Evolutionary conservation across 2,329 filamentous ascomycete species (phyloP).

Genomic region (Leptosphaerulina australis): DNA sequence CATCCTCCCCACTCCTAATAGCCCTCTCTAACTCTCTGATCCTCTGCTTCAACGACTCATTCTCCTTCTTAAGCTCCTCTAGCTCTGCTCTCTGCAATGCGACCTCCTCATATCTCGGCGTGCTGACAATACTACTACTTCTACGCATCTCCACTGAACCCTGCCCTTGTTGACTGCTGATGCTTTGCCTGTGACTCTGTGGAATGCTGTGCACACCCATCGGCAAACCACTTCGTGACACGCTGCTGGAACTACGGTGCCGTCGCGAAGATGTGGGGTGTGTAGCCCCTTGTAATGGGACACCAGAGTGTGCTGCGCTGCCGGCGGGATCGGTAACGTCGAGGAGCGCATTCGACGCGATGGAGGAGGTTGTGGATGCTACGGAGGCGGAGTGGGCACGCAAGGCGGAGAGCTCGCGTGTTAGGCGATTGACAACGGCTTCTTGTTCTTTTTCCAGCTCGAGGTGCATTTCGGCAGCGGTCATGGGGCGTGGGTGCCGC

Average conservation of each 20-base stretch:
- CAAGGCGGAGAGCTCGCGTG: slow-evolving; percentile 84
- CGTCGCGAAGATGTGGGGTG: slow-evolving; percentile 62
- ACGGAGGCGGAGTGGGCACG: slow-evolving; percentile 70
- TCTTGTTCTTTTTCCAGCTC: slow-evolving; percentile 96
- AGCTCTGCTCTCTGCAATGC: slow-evolving; percentile 54
- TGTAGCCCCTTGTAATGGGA: slow-evolving; percentile 53
- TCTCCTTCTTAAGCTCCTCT: slow-evolving; percentile 58
- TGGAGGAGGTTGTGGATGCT: slow-evolving; percentile 64
- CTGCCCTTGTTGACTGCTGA: slow-evolving; percentile 18
- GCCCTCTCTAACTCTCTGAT: slow-evolving; percentile 56
- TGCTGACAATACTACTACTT: slow-evolving; percentile 46
- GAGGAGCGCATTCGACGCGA: slow-evolving; percentile 56
- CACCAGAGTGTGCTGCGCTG: slow-evolving; percentile 50
- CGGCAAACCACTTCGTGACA: slow-evolving; percentile 50
- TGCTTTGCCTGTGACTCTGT: slow-evolving; percentile 44
- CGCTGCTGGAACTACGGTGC: slow-evolving; percentile 62
- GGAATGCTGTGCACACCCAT: slow-evolving; percentile 32
- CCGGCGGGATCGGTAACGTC: slow-evolving; percentile 53
- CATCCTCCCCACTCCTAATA: slow-evolving; percentile 38
- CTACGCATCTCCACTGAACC: slow-evolving; percentile 28
- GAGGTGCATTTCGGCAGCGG: slow-evolving; percentile 84
- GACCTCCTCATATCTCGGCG: slow-evolving; percentile 52
- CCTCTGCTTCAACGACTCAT: slow-evolving; percentile 54
- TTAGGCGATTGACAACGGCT: slow-evolving; percentile 91
- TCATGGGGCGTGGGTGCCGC: slow-evolving; percentile 85